Percentiles rank a stretch among this genome's conserved stretches.
phyloP scores from a whole-genome alignment of 768 basidiomycete genomes.

The Termitomyces sp. region DNA sequence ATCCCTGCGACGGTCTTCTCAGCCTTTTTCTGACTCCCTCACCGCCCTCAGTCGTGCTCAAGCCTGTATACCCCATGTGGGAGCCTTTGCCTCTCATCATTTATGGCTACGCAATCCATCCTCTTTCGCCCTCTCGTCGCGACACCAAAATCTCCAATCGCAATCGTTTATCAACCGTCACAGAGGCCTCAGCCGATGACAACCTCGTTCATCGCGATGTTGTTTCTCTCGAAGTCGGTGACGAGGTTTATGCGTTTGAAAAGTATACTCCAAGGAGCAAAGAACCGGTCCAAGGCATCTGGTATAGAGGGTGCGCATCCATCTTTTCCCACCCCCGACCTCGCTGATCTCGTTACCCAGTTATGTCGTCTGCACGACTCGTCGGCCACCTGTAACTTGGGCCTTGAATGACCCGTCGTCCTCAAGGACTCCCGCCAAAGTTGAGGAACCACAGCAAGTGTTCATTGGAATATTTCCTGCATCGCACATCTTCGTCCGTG shows the following conservation, averaged over 20 bases:
- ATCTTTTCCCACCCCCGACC: conserved; percentile 1
- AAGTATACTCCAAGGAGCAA: conserved; percentile 71
- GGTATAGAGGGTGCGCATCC: conserved; percentile 86
- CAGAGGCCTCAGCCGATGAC: conserved; percentile 59
- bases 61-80: conserved; percentile 31
- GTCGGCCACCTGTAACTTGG: conserved; percentile 68
- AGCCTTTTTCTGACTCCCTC: not conserved
- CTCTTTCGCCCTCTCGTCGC: conserved; percentile 68
- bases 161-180: conserved; percentile 55
- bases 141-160: conserved; percentile 60
- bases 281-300: conserved; percentile 66
- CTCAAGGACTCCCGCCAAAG: conserved; percentile 44
- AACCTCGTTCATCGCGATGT: conserved; percentile 65
- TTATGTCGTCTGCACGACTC: conserved; percentile 81
- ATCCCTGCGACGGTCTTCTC: not conserved
- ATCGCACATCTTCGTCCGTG: conserved; percentile 81
- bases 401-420: conserved; percentile 54
- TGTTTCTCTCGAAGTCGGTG: conserved; percentile 87
- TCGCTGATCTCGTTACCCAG: conserved; percentile 28
- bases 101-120: conserved; percentile 90
- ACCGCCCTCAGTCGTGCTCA: not conserved
- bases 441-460: conserved; percentile 79
- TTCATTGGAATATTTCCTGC: conserved; percentile 94
- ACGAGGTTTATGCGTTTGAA: conserved; percentile 97
- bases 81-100: conserved; percentile 59